phyloP scores from a whole-genome alignment of 2,329 filamentous ascomycete species.

The Microdochium nivale region DNA sequence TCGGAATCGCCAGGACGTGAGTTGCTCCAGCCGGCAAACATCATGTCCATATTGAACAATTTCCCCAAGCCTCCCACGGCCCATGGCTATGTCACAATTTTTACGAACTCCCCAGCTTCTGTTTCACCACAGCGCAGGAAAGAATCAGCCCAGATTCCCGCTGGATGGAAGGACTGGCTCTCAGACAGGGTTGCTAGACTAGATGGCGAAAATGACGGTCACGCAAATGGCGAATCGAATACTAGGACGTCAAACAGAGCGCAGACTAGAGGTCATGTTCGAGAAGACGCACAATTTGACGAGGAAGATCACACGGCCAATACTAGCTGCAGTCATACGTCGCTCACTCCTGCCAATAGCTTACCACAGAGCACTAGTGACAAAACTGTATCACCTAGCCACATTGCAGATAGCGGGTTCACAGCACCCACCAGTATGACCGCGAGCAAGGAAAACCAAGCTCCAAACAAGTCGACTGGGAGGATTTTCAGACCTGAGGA shows the following conservation, averaged over 20 bases:
- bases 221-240: constrained; percentile 8
- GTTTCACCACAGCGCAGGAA: constrained; percentile 10
- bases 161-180: constrained; percentile 31
- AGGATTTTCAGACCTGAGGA: not conserved
- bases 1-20: constrained; percentile 18
- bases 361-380: constrained; percentile 10
- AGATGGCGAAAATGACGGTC: constrained; percentile 10
- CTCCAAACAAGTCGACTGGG: not conserved
- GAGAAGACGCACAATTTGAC: constrained; percentile 27
- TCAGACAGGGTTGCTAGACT: constrained; percentile 27
- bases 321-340: constrained; percentile 4
- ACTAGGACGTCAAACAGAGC: constrained; percentile 15
- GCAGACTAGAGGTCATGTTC: constrained; percentile 19
- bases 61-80: not conserved
- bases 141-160: not conserved
- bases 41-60: constrained; percentile 1
- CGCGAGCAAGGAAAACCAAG: not conserved
- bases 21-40: not conserved
- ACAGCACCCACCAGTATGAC: not conserved
- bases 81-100: constrained; percentile 4
- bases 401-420: not conserved
- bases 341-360: constrained; percentile 4
- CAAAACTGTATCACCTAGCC: constrained; percentile 6
- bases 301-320: constrained; percentile 17
- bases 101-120: constrained; percentile 15